A percentile compares a stretch with the other conserved stretches of the same genome.
Conservation (phyloP, 768 basidiomycete species). For the Peribolospora baueri region DNA sequence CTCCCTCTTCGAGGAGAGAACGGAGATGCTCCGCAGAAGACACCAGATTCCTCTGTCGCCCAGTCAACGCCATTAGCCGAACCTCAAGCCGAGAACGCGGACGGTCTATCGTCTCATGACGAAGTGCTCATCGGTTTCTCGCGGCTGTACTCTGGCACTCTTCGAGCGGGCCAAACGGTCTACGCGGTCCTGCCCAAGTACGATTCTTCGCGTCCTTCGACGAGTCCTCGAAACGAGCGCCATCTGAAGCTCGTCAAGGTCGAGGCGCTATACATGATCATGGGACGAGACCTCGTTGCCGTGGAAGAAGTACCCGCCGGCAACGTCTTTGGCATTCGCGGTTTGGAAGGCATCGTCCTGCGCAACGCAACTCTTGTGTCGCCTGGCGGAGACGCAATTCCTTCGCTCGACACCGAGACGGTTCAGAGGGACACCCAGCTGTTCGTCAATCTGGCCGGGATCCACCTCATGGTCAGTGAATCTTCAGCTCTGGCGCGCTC, state of each 20-base stretch:
- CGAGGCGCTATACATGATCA: constrained; percentile 74
- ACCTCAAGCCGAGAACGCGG: constrained; percentile 9
- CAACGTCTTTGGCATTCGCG: constrained; percentile 78
- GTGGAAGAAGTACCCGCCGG: constrained; percentile 67
- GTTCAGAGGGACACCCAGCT: constrained; percentile 26
- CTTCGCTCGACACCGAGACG: constrained; percentile 3
- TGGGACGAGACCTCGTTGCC: constrained; percentile 79
- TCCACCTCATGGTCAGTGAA: constrained; percentile 36
- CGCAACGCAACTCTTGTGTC: constrained; percentile 73
- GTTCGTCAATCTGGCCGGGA: constrained; percentile 56
- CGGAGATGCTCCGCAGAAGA: background rate
- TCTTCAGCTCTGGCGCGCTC: background rate
- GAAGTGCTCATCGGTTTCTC: constrained; percentile 81
- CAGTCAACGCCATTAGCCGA: constrained; percentile 7
- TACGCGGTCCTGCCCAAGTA: constrained; percentile 74
- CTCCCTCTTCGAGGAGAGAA: too few relatives aligned
- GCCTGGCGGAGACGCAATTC: constrained; percentile 23
- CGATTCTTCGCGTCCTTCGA: constrained; percentile 33
- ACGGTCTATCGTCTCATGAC: constrained; percentile 11
- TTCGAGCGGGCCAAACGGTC: constrained; percentile 38
- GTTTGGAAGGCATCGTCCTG: constrained; percentile 71
- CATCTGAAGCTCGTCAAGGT: constrained; percentile 37
- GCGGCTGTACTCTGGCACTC: constrained; percentile 69
- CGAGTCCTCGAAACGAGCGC: constrained; percentile 41
- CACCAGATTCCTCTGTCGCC: background rate